Base-by-base conservation (phyloP, 768 basidiomycete genomes). In the Boletales sp. region DNA sequence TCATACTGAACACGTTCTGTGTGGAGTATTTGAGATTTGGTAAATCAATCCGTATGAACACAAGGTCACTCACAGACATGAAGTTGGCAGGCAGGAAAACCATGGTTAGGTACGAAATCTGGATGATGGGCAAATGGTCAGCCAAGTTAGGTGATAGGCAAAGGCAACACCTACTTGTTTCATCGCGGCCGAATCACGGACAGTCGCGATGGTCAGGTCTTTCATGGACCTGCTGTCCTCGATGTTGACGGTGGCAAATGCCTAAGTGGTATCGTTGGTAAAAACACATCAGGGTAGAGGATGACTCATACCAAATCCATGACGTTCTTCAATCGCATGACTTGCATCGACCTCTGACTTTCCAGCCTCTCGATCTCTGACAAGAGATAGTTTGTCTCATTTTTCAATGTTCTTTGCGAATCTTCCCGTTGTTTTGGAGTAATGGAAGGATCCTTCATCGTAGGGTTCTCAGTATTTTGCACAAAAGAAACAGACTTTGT, bases 191-290 rank as follows among this genome's bases (percentile, higher is more conserved):
- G 76, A 77, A 51, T 74, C 75, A 30, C 66, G 62, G 12, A 75
- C 62, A 4, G 76, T 65, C 4, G 74, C 72, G 45, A 70, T 49
- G 2, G 82, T 82, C 64, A 84, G 71, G 21, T 71, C 50, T 45
- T 75, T 66, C 78, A 80, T 82, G 15, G 71, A 69, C 48, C 54
- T 71, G 60, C 77, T 81, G 52, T 84, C 83, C 1, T 67, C 67
- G 43, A 83, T 79, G 53, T 81, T 83, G 21, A 83, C 79, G 38
- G 67, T 77, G 40, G 78, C 78, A 57, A 84, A 84, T 9, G 79
- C 81, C 82, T 83, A 44, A 4, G 30, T 33, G 21, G 36, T 0
- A 14, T 15, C 6, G 34, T 54, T 18, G 30, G 43, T 13, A 43
- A 17, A 15, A 9, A 17, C 13, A 37, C 40, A 38, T 14, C 8